Percentiles rank a stretch among this genome's conserved stretches.
phyloP scores from a whole-genome alignment of 768 basidiomycete species.

The Tubosaeta sp. region DNA sequence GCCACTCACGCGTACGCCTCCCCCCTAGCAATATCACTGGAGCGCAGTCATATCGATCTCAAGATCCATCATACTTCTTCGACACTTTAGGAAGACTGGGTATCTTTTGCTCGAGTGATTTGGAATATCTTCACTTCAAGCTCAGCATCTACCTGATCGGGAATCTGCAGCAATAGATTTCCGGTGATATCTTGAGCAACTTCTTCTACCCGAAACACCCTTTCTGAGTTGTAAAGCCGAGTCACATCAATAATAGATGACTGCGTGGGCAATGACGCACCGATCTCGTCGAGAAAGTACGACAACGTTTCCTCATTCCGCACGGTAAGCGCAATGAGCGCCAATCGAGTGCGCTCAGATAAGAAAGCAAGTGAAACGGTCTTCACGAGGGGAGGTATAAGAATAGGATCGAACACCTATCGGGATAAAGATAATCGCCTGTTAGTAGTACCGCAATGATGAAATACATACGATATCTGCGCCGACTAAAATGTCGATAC shows the following conservation, averaged over 20 bases:
- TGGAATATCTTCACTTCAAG: constrained; percentile 44
- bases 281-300: constrained; percentile 39
- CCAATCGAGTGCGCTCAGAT: constrained; percentile 12
- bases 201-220: constrained; percentile 26
- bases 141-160: constrained; percentile 32
- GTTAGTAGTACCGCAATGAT: not conserved
- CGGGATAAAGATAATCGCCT: not conserved
- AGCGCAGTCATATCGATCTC: constrained; percentile 9
- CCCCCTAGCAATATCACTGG: not conserved
- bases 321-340: constrained; percentile 40
- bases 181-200: constrained; percentile 15
- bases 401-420: constrained; percentile 64
- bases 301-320: constrained; percentile 53
- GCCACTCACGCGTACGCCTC: not conserved
- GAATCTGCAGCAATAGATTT: constrained; percentile 22
- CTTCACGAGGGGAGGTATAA: constrained; percentile 55
- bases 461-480: constrained; percentile 55
- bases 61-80: constrained; percentile 14
- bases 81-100: constrained; percentile 1
- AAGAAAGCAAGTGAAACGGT: constrained; percentile 38
- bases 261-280: constrained; percentile 13
- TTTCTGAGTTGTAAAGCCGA: constrained; percentile 10
- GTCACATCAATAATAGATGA: not conserved
- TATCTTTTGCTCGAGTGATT: constrained; percentile 26
- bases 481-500: constrained; percentile 61